Base-by-base conservation (phyloP, 1,284 basidiomycete genomes). In the Boletus semigastroideus region DNA sequence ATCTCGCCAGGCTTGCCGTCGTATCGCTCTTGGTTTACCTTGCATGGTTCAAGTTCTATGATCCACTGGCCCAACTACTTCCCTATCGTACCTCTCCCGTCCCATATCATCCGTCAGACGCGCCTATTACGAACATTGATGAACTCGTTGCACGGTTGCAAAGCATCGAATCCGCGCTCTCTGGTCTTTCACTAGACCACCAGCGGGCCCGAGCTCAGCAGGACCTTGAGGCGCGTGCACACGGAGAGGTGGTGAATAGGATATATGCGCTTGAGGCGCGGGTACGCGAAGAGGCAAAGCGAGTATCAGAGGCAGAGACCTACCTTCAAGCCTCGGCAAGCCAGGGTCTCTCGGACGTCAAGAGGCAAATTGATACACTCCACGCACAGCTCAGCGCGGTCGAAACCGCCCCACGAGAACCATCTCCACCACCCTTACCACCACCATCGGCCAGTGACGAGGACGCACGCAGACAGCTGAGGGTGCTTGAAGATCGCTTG, bases 81-180 rank as follows among this genome's bases (percentile, higher is more conserved):
- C 59, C 69, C 51, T 53, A 56, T 52, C 53, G 37, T 55, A 55
- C 46, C 51, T 59, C 59, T 49, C 46, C 62, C 28, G 59, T 59
- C 31, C 59, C 69, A 19, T 77, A 74, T 60, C 58, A 68, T 14
- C 68, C 79, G 10, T 86, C 90, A 0, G 75, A 80, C 10, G 62
- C 76, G 6, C 87, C 88, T 7, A 82, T 85, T 2, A 76, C 78
- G 12, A 80, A 88, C 60, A 73, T 93, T 43, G 79, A 83, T 6
- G 90, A 90, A 55, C 73, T 94, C 19, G 75, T 86, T 4, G 73
- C 76, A 1, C 83, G 92, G 11, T 72, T 95, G 4, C 76, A 79
- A 52, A 74, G 75, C 40, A 75, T 92, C 27, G 90, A 92, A 68
- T 75, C 69, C 39, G 79, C 78, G 3, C 68, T 91, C 2, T 78